These are phyloP conservation scores for Pichia sp. DNA, from an alignment of 1,139 yeast species.

Conservation along the genomic window DNA sequence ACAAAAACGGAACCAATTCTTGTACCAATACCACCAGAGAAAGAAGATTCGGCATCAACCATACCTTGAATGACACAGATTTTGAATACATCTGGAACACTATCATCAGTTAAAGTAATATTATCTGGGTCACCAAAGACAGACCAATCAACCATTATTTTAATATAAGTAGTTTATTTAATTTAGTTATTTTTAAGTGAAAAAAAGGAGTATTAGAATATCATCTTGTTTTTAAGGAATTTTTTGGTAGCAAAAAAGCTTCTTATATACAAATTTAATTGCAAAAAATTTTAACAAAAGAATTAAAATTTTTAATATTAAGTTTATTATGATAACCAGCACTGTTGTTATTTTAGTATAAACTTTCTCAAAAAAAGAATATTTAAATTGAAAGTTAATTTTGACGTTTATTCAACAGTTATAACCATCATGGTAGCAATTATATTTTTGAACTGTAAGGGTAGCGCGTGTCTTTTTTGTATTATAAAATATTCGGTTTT, in stretches of 20 bases:
- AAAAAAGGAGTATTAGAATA: no score
- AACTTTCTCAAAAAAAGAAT: neutral
- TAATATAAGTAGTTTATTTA: neutral
- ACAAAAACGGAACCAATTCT: conserved; percentile 72
- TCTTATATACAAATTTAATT: neutral
- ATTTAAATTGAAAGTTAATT: neutral
- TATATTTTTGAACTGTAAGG: neutral
- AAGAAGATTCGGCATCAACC: conserved; percentile 13
- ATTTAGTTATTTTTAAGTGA: no score
- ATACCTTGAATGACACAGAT: conserved; percentile 17
- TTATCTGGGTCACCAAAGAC: conserved; percentile 11
- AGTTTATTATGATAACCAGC: neutral
- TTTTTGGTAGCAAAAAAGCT: neutral
- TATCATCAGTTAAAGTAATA: conserved; percentile 11
- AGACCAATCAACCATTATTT: conserved; percentile 17
- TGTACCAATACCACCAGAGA: conserved; percentile 40
- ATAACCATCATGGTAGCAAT: neutral
- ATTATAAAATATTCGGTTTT: no score
- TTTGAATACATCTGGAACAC: conserved; percentile 15
- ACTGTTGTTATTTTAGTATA: neutral
- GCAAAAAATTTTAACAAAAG: neutral
- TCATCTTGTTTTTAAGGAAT: no score
- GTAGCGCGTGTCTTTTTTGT: neutral
- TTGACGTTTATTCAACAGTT: neutral
- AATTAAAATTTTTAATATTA: neutral